Percentiles rank a stretch among this genome's conserved stretches.
Evolutionary conservation across 169 alveolate genomes (phyloP).

Genomic region (Amoebophrya sp.): DNA sequence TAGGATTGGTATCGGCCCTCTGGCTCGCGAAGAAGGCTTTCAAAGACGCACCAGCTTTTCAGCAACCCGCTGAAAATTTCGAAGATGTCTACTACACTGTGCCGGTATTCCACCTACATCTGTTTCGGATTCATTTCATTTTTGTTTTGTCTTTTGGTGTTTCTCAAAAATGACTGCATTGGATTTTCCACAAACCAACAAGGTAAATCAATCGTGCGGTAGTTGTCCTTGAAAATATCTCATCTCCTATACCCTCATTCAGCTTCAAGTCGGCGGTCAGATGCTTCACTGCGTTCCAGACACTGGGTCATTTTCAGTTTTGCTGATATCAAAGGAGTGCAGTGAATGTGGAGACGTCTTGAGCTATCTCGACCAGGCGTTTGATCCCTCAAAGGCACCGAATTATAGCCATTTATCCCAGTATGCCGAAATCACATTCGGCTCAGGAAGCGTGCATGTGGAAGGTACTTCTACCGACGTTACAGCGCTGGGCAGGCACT

Average conservation of each 20-base stretch:
- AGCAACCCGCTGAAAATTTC: background rate
- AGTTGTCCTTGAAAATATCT: too few species aligned
- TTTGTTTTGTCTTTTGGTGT: too few species aligned
- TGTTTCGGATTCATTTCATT: too few species aligned
- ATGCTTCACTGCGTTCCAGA: background rate
- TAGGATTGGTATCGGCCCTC: too few species aligned
- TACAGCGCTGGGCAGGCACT: too few species aligned
- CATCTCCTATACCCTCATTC: too few species aligned
- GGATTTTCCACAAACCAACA: too few species aligned
- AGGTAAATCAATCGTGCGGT: too few species aligned
- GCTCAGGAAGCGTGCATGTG: too few species aligned
- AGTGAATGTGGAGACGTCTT: background rate
- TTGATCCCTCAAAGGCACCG: background rate
- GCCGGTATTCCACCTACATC: too few species aligned
- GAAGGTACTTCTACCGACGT: too few species aligned
- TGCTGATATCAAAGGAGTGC: background rate
- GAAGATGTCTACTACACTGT: background rate
- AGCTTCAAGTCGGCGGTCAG: background rate
- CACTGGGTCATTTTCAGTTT: background rate
- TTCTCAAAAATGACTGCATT: too few species aligned
- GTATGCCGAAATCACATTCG: slow-evolving; percentile 15
- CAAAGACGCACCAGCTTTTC: background rate
- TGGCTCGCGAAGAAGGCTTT: background rate
- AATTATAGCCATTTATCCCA: background rate
- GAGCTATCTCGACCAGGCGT: background rate